Base-by-base conservation (phyloP, 73 alveolate species). In the Paramecium primaurelia region DNA sequence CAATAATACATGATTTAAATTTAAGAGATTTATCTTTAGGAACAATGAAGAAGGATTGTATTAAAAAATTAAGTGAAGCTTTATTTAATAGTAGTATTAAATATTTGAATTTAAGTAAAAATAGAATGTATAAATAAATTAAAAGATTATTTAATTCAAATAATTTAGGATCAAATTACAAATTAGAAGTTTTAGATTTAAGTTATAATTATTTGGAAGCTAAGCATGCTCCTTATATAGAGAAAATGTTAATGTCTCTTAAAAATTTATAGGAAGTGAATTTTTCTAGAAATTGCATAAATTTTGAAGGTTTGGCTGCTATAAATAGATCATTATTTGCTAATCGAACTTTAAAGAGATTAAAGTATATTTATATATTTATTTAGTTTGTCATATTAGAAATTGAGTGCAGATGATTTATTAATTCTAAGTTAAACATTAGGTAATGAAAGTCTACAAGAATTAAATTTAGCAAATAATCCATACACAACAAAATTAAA, bases 401-500 rank as follows among this genome's bases (percentile, higher is more conserved):
- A 80, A 45, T 80, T 80, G 30, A 80, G 91, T 80, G 91, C 91
- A 40, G 91, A 80, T 26, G 91, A 80, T 80, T 49, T 80, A 42
- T 80, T 80, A 8, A 80, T 80, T 18, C 11, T 80, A 80, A 26
- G 64, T 45, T 80, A 80, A 49, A 44, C 91, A 2, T 11, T 80
- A 10, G 71, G 73, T 20, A 45, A 26, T 42, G 91, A 80, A 45
- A 47, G 75, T 12, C 28, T 80, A 3, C 25, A 80, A 36, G 91
- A 80, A 45, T 22, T 80, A 44, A 80, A 80, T 28, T 42, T 80
- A 80, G 47, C 91, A 4, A 80, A 80, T 45, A 80, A 80, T 28
- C 44, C 58, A 4, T 45, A 80, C 22, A 47, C 91, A 6, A 80
- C 71, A 22, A 80, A 80, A 80, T 38, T 40, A 9, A 80, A 80